A percentile compares a stretch with the other conserved stretches of the same genome.
These are phyloP conservation scores for Paracorniculantispora psalliotae DNA, from an alignment of 2,329 filamentous ascomycete species.

Conservation along the genomic window DNA sequence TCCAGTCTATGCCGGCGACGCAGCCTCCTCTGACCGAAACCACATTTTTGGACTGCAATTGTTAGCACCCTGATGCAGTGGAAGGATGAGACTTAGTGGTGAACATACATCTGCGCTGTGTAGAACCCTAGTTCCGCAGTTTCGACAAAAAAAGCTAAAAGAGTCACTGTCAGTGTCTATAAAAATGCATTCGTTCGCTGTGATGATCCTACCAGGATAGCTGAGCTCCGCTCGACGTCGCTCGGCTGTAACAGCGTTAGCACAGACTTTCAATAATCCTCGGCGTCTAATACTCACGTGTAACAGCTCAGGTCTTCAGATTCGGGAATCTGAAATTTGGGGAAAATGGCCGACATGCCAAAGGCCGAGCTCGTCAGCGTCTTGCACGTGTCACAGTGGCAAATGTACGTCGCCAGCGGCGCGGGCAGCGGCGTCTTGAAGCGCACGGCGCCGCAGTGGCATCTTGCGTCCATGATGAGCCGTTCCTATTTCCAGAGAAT, in stretches of 20 bases:
- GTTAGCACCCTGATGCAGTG: no score
- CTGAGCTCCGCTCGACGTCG: constrained; percentile 50
- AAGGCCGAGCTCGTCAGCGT: constrained; percentile 62
- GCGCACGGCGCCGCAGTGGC: constrained; percentile 59
- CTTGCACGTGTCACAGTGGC: constrained; percentile 64
- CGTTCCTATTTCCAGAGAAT: background rate
- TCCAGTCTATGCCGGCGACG: constrained; percentile 58
- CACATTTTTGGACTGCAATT: constrained; percentile 46
- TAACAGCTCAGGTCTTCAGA: constrained; percentile 48
- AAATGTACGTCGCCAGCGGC: constrained; percentile 64
- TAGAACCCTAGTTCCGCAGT: constrained; percentile 60
- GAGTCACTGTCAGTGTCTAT: no score
- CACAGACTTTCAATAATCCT: background rate
- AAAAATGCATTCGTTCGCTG: background rate
- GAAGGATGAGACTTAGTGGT: no score
- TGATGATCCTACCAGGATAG: constrained; percentile 49
- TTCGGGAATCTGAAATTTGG: constrained; percentile 54
- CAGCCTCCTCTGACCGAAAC: constrained; percentile 65
- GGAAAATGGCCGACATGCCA: constrained; percentile 66
- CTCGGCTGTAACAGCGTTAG: constrained; percentile 38
- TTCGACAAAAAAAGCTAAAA: constrained; percentile 56
- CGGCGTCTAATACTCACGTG: constrained; percentile 46
- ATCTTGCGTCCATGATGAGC: constrained; percentile 50
- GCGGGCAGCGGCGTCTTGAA: constrained; percentile 58
- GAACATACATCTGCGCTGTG: constrained; percentile 52